Evolutionary conservation across 768 basidiomycete genomes (phyloP).

Genomic region (Coprinellus aureogranulatus): DNA sequence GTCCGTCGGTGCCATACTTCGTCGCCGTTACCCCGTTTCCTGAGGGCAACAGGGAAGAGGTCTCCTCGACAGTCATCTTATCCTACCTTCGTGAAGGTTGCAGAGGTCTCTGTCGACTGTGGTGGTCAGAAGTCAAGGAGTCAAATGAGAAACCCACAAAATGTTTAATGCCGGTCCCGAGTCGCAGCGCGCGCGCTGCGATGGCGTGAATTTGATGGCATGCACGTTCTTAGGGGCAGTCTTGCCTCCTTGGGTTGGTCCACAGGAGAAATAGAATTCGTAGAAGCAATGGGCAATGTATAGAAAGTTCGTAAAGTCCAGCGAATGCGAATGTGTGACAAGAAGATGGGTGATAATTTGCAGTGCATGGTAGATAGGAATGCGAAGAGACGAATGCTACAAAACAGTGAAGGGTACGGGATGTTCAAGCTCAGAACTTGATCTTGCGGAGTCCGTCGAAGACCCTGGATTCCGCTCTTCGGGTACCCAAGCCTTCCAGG

Average conservation of each 20-base stretch:
- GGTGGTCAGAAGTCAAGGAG: not conserved
- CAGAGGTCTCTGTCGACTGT: too few species aligned
- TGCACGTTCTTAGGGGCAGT: too few species aligned
- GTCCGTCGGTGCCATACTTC: slow-evolving; percentile 1
- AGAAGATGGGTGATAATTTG: not conserved
- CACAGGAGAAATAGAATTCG: too few species aligned
- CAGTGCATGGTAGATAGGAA: not conserved
- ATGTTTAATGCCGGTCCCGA: too few species aligned
- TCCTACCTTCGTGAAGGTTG: not conserved
- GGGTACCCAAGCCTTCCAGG: not conserved
- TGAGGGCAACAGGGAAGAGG: not conserved
- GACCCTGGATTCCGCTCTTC: not conserved
- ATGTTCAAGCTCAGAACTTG: not conserved
- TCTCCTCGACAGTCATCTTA: not conserved
- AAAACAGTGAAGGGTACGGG: slow-evolving; percentile 4
- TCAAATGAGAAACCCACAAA: too few species aligned
- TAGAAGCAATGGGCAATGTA: too few species aligned
- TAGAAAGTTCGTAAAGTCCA: not conserved
- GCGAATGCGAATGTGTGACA: not conserved
- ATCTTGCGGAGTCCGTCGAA: not conserved
- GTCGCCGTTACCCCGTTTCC: not conserved
- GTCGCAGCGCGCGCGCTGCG: too few species aligned
- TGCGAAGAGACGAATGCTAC: not conserved
- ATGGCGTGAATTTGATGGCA: too few species aligned
- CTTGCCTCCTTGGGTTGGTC: too few species aligned